Evolutionary conservation across 345 rosid genomes (phyloP).

Genomic region (Nephelium lappaceum): DNA sequence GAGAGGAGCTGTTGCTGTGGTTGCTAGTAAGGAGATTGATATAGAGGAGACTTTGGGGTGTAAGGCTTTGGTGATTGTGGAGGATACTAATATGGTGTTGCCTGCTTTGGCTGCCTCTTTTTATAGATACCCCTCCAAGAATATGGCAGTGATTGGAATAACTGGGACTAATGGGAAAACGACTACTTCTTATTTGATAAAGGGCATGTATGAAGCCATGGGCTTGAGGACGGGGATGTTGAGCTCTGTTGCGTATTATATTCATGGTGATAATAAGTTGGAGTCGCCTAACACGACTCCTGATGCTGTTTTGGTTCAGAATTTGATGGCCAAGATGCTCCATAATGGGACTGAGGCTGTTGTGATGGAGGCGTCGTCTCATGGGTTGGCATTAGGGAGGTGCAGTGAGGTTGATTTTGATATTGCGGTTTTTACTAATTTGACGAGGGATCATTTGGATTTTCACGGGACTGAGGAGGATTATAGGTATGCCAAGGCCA

Average conservation of each 20-base stretch:
- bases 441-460: conserved; percentile 56
- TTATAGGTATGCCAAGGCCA: conserved; percentile 76
- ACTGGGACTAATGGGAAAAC: conserved; percentile 86
- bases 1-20: conserved; percentile 96
- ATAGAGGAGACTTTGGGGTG: conserved; percentile 91
- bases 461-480: conserved; percentile 79
- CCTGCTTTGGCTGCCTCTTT: conserved; percentile 85
- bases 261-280: conserved; percentile 71
- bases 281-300: conserved; percentile 59
- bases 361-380: conserved; percentile 87
- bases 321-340: conserved; percentile 94
- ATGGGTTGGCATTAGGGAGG: conserved; percentile 68
- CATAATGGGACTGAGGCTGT: conserved; percentile 89
- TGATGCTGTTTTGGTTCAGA: conserved; percentile 85
- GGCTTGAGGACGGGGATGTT: conserved; percentile 92
- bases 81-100: conserved; percentile 78
- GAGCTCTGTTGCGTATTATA: conserved; percentile 67
- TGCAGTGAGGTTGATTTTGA: conserved; percentile 85
- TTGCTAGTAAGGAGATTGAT: conserved; percentile 88
- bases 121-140: conserved; percentile 70
- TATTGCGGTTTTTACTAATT: conserved; percentile 82
- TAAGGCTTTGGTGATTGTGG: conserved; percentile 88
- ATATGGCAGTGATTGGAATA: conserved; percentile 83
- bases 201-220: conserved; percentile 89
- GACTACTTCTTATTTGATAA: conserved; percentile 69